Percentiles rank a stretch among this genome's conserved stretches.
phyloP scores from a whole-genome alignment of 306 rosid genomes.

The Sindora glabra region DNA sequence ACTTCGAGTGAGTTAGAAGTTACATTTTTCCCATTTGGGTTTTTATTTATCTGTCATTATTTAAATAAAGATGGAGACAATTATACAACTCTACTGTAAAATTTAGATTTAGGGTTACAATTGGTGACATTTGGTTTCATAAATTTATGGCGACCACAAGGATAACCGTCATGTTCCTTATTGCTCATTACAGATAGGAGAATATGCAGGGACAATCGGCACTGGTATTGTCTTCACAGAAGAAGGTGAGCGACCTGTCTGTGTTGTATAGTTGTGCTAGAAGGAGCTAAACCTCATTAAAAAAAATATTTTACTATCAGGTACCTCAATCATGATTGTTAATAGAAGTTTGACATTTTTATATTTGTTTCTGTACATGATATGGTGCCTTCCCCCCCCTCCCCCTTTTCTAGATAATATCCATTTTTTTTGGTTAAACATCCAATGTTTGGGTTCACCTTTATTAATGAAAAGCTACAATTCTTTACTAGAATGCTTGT shows the following conservation, averaged over 20 bases:
- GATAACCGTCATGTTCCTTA: not conserved
- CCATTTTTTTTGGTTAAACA: not conserved
- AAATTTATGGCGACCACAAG: not conserved
- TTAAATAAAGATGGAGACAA: not conserved
- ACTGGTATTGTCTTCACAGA: conserved; percentile 61
- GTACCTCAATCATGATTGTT: not conserved
- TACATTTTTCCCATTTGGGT: not conserved
- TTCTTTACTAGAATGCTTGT: not conserved
- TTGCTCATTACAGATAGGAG: conserved; percentile 51
- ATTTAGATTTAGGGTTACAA: not conserved
- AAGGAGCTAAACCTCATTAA: not conserved
- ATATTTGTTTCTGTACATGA: not conserved
- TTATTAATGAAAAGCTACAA: not conserved
- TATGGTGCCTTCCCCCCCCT: no score
- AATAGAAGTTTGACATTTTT: not conserved
- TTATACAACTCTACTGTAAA: not conserved
- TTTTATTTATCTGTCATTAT: not conserved
- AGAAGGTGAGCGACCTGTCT: conserved; percentile 37
- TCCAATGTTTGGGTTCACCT: not conserved
- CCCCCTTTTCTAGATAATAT: no score
- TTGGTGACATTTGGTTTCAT: not conserved
- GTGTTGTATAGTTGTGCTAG: not conserved
- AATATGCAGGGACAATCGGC: conserved; percentile 70
- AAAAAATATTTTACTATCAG: not conserved
- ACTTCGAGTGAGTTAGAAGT: conserved; percentile 1